Percentiles rank a stretch among this genome's conserved stretches.
Conservation (phyloP, 2,329 filamentous ascomycete species). For the Leptodontidium sp. region DNA sequence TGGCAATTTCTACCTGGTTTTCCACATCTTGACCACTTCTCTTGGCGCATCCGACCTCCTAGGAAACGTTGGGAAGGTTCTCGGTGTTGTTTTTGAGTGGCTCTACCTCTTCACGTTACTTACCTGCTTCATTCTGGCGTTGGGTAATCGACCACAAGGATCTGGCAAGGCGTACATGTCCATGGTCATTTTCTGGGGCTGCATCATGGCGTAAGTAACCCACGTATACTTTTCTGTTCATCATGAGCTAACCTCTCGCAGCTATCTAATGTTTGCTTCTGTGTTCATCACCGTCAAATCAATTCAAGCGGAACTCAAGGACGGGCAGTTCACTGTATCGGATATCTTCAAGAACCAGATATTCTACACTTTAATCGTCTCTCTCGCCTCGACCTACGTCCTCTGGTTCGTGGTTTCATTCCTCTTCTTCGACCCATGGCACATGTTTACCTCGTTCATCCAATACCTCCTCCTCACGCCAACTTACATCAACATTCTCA, state of each 20-base stretch:
- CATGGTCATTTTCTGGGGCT: constrained; percentile 98
- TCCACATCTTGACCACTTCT: constrained; percentile 93
- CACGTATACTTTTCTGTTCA: not conserved
- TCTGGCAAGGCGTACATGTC: constrained; percentile 94
- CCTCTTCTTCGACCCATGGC: constrained; percentile 98
- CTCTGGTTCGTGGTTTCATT: constrained; percentile 92
- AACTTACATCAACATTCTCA: constrained; percentile 97
- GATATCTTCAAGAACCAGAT: constrained; percentile 85
- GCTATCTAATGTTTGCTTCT: constrained; percentile 92
- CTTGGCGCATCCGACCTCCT: constrained; percentile 75
- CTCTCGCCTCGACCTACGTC: constrained; percentile 88
- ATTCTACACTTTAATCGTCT: constrained; percentile 94
- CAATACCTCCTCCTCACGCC: constrained; percentile 96
- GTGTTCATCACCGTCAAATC: constrained; percentile 92
- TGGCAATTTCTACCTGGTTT: constrained; percentile 98
- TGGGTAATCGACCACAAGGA: constrained; percentile 94
- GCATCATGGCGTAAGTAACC: constrained; percentile 84
- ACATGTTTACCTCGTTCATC: constrained; percentile 95
- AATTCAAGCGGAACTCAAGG: constrained; percentile 73
- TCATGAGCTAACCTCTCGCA: constrained; percentile 45
- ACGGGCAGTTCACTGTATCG: constrained; percentile 70
- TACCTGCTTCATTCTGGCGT: constrained; percentile 91
- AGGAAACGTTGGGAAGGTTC: constrained; percentile 77
- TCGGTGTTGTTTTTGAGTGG: constrained; percentile 95
- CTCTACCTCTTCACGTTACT: constrained; percentile 91